These are phyloP conservation scores for Ramularia endophylla DNA, from an alignment of 2,329 filamentous ascomycete species.

Conservation along the genomic window DNA sequence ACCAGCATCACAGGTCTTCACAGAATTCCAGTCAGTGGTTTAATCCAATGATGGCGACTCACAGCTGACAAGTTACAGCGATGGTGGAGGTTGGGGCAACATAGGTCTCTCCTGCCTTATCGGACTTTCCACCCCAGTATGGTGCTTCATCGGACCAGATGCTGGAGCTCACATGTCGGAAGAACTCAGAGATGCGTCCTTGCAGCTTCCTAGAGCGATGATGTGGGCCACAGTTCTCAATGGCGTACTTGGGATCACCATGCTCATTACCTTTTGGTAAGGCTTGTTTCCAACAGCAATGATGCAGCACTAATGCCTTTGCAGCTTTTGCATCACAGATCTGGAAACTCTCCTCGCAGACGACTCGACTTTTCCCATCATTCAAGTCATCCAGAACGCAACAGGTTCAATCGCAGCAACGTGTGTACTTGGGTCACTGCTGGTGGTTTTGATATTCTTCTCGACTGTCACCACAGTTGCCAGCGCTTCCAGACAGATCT, in stretches of 20 bases:
- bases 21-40: slow-evolving; percentile 31
- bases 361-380: slow-evolving; percentile 25
- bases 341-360: slow-evolving; percentile 22
- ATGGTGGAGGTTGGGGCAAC: slow-evolving; percentile 37
- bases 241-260: slow-evolving; percentile 29
- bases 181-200: slow-evolving; percentile 34
- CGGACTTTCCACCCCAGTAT: slow-evolving; percentile 36
- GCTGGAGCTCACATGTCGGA: slow-evolving; percentile 34
- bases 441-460: slow-evolving; percentile 31
- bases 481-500: slow-evolving; percentile 29
- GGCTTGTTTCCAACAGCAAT: background rate
- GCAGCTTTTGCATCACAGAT: slow-evolving; percentile 27
- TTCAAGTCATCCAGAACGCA: slow-evolving; percentile 27
- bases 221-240: slow-evolving; percentile 37
- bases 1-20: slow-evolving; percentile 28
- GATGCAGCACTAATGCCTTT: slow-evolving; percentile 5
- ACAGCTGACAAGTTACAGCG: slow-evolving; percentile 15
- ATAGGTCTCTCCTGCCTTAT: slow-evolving; percentile 38
- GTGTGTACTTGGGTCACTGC: slow-evolving; percentile 25
- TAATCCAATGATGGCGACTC: background rate
- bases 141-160: slow-evolving; percentile 32
- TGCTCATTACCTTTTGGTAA: slow-evolving; percentile 36
- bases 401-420: slow-evolving; percentile 28
- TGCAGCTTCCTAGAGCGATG: slow-evolving; percentile 40
- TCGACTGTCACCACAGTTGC: slow-evolving; percentile 32